Base-by-base conservation (phyloP, 2,329 filamentous ascomycete genomes). In the Colletotrichum sp. region DNA sequence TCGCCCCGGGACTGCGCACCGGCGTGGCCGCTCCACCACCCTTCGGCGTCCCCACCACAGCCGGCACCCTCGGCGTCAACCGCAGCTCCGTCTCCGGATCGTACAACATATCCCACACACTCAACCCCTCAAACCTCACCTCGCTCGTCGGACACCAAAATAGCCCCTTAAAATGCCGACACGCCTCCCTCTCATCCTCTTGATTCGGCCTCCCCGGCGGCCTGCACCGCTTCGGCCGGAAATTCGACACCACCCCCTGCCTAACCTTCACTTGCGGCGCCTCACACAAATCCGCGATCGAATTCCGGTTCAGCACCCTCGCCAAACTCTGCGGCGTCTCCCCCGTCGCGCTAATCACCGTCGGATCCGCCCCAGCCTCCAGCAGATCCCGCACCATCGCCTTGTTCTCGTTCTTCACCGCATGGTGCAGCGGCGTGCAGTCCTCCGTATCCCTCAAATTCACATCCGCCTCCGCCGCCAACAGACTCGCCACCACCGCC, bases 371-470 rank as follows among this genome's bases (percentile, higher is more conserved):
- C 6, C 77, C 77, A 6, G 77, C 77, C 66, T 78, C 77, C 7
- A 78, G 57, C 13, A 78, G 30, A 16, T 78, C 77, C 10, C 77
- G 52, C 9, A 78, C 77, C 24, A 77, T 73, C 9, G 12, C 32
- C 57, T 68, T 70, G 18, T 68, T 78, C 48, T 75, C 77, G 63
- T 78, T 78, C 64, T 78, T 78, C 16, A 78, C 77, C 13, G 77
- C 77, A 14, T 78, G 77, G 66, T 78, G 77, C 24, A 78, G 65
- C 34, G 77, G 75, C 21, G 77, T 78, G 10, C 77, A 78, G 67
- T 78, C 75, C 67, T 78, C 77, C n/a, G 67, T 71, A 26, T 78
- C 77, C 26, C 72, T 9, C 2, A 76, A 6, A n/a, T 78, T 48
- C 14, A 77, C 75, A 6, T 75, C 66, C 30, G 77, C 77, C 16